These are phyloP conservation scores for Nannochloropsis oceanica DNA, from an alignment of 108 stramenopile species.

Conservation along the genomic window DNA sequence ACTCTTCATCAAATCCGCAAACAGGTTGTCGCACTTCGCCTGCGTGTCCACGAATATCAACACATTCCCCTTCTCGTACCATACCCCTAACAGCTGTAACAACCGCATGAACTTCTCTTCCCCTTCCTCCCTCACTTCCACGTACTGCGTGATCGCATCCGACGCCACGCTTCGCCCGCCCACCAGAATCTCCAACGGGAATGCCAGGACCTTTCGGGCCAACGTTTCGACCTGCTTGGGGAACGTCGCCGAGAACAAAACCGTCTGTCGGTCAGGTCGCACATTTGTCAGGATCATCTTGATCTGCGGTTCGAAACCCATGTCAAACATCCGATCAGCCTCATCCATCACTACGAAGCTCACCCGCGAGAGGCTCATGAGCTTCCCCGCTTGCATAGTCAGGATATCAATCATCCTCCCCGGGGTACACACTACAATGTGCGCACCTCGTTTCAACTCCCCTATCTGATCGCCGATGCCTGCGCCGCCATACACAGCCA, in stretches of 20 bases:
- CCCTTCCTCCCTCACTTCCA: constrained; percentile 60
- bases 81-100: constrained; percentile 87
- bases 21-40: constrained; percentile 68
- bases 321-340: constrained; percentile 98
- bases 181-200: constrained; percentile 77
- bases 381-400: constrained; percentile 70
- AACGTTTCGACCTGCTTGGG: constrained; percentile 71
- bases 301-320: constrained; percentile 99
- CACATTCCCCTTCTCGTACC: constrained; percentile 75
- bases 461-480: constrained; percentile 91
- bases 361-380: constrained; percentile 68
- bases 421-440: constrained; percentile 92
- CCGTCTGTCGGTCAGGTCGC: constrained; percentile 44
- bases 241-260: constrained; percentile 97
- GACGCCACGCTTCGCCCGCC: constrained; percentile 88
- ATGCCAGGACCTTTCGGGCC: constrained; percentile 68
- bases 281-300: constrained; percentile 51
- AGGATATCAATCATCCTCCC: constrained; percentile 97
- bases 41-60: constrained; percentile 96
- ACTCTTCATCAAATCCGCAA: constrained; percentile 66
- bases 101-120: constrained; percentile 90
- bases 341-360: constrained; percentile 94
- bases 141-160: constrained; percentile 65
- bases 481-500: constrained; percentile 93
- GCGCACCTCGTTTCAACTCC: constrained; percentile 85